A percentile compares a stretch with the other conserved stretches of the same genome.
Evolutionary conservation across 2,329 filamentous ascomycete species (phyloP).

Genomic region (Pyricularia sp.): DNA sequence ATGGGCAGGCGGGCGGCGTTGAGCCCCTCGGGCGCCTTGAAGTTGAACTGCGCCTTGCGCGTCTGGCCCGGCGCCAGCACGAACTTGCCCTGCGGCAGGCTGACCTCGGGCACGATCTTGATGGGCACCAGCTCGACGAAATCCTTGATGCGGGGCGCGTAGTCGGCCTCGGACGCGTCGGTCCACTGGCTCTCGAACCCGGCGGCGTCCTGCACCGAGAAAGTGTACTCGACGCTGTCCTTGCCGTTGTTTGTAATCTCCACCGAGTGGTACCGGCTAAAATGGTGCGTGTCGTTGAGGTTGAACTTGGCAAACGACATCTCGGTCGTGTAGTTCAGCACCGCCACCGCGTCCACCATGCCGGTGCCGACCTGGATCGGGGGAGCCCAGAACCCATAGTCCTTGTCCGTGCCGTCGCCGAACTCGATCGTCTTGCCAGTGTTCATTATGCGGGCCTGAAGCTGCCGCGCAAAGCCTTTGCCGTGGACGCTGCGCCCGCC

Average conservation of each 20-base stretch:
- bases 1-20: slow-evolving; percentile 19
- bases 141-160: neutral
- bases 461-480: slow-evolving; percentile 17
- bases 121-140: slow-evolving; percentile 10
- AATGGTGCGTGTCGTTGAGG: slow-evolving; percentile 34
- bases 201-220: slow-evolving; percentile 19
- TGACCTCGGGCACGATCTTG: slow-evolving; percentile 8
- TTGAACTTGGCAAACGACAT: slow-evolving; percentile 27
- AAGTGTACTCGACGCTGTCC: slow-evolving; percentile 23
- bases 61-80: slow-evolving; percentile 17
- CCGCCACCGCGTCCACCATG: slow-evolving; percentile 29
- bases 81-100: slow-evolving; percentile 12
- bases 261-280: slow-evolving; percentile 18
- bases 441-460: slow-evolving; percentile 22
- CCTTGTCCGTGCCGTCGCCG: slow-evolving; percentile 13
- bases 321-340: slow-evolving; percentile 26
- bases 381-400: slow-evolving; percentile 15
- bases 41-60: slow-evolving; percentile 15
- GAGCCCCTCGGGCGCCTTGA: slow-evolving; percentile 13
- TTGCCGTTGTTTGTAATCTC: slow-evolving; percentile 27
- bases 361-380: slow-evolving; percentile 27
- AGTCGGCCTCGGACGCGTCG: neutral
- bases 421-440: slow-evolving; percentile 21
- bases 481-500: slow-evolving; percentile 24
- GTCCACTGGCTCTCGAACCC: slow-evolving; percentile 23